Base-by-base conservation (phyloP, 1,284 basidiomycete species). In the Pseudozyma hubeiensis region DNA sequence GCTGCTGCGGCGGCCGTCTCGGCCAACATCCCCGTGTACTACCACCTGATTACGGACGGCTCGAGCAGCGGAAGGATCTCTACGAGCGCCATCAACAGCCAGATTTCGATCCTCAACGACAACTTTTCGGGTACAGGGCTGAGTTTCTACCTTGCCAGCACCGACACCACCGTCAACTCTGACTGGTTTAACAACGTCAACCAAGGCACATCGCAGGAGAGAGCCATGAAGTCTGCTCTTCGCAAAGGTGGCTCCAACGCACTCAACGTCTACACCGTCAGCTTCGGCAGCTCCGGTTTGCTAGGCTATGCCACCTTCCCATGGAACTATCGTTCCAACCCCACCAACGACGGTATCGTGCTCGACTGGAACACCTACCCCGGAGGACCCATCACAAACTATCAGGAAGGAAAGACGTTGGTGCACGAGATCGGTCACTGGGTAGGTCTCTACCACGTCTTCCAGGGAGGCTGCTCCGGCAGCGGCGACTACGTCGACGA, bases 401-500 rank as follows among this genome's bases (percentile, higher is more conserved):
- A 87, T 83, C 86, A 89, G 81, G 78, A 85, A 51, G 88, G 88
- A 53, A 73, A 87, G 86, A 89, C 88, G 9, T 75, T 88, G 34
- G 88, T 87, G 0, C 89, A 89, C 79, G 89, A 89, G 80, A 87
- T 86, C 43, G 74, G 67, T 14, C 64, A 72, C 63, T 80, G 72
- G 75, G 55, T 88, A 65, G 88, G 88, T 54, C 85, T 89, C 30
- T 89, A 88, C 84, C 88, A 89, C 81, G 88, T 88, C 45, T 89
- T 89, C 86, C 87, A 89, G 77, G 88, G 88, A 30, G 88, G 88
- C 4, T 89, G 88, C 86, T 75, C 74, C 31, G 86, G 85, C 56
- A 54, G 81, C n/a, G 89, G 88, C 8, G 88, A 89, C 79, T 75
- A 71, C 46, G 88, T 90, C 59, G 73, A 79, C 41, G 89, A 89